Conservation (phyloP, 768 basidiomycete species). For the Tephrocybe sp. region DNA sequence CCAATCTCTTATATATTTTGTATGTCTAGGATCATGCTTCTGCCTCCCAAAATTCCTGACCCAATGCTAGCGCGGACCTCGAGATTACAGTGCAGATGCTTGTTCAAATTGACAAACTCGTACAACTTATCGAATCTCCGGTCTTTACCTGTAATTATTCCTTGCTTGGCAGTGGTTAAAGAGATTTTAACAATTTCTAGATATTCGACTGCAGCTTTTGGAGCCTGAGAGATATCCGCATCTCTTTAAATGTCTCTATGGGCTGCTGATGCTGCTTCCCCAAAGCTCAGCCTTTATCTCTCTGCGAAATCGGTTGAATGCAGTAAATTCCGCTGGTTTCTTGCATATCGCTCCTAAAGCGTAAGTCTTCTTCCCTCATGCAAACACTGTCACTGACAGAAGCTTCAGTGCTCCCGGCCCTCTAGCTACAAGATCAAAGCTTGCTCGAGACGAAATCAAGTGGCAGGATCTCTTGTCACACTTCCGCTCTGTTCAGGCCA, state of each 20-base stretch:
- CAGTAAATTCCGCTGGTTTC: conserved; percentile 94
- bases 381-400: background rate
- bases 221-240: conserved; percentile 97
- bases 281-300: conserved; percentile 97
- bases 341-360: conserved; percentile 85
- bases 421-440: conserved; percentile 67
- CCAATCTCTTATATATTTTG: conserved; percentile 95
- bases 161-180: background rate
- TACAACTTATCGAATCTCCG: conserved; percentile 96
- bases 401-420: conserved; percentile 27
- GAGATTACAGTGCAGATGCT: conserved; percentile 94
- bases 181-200: conserved; percentile 31
- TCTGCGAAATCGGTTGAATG: conserved; percentile 88
- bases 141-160: conserved; percentile 86
- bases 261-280: conserved; percentile 93
- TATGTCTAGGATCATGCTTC: conserved; percentile 26
- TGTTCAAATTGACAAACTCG: conserved; percentile 96
- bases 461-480: conserved; percentile 94
- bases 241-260: conserved; percentile 97
- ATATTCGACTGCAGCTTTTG: conserved; percentile 87
- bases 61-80: conserved; percentile 73
- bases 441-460: conserved; percentile 86
- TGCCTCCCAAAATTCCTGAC: background rate
- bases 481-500: conserved; percentile 85
- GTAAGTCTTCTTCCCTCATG: conserved; percentile 38